Base-by-base conservation (phyloP, 306 rosid genomes). In the Gynostemma pentaphyllum region DNA sequence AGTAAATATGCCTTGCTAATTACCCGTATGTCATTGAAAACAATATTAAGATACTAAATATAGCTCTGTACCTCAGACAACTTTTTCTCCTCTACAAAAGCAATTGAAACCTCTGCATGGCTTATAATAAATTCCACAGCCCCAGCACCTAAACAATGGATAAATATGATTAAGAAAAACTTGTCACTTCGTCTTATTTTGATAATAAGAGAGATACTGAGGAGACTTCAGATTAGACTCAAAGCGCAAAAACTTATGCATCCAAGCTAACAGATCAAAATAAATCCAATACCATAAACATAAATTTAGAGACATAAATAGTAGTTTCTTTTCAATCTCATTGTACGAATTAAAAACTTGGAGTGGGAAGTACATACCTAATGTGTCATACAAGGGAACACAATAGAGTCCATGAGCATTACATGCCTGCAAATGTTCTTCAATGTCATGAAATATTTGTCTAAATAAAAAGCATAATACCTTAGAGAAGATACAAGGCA, bases 341-440 rank as follows among this genome's bases (percentile, higher is more conserved):
- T 53, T n/a, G 23, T 29, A 40, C 15, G 19, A 59, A 60, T 41
- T 23, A 15, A 41, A 14, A 41, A 42, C 37, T 40, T 27, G 34
- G 21, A 49, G 13, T 8, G 60, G 51, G 51, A 73, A 18, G 71
- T 70, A 64, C 82, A 68, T 81, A 94, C 99, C 99, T 72, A 94
- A 76, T 45, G 94, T 84, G 73, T 94, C 99, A 62, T 94, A 94
- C 65, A 94, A 76, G 70, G 99, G 99, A 66, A 94, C 99, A 68
- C 99, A 94, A 56, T 76, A 82, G 75, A 94, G 90, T 54, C 84
- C 99, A 74, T 86, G 97, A 72, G 97, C 99, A 70, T 88, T 94
- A 85, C 90, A 86, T 37, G 99, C 97, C 99, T 94, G 97, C 84
- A 80, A 40, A 44, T 37, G 21, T 37, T 39, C n/a, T 49, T 51